phyloP scores from a whole-genome alignment of 179 eudicot genomes.

The Spinacia oleracea region DNA sequence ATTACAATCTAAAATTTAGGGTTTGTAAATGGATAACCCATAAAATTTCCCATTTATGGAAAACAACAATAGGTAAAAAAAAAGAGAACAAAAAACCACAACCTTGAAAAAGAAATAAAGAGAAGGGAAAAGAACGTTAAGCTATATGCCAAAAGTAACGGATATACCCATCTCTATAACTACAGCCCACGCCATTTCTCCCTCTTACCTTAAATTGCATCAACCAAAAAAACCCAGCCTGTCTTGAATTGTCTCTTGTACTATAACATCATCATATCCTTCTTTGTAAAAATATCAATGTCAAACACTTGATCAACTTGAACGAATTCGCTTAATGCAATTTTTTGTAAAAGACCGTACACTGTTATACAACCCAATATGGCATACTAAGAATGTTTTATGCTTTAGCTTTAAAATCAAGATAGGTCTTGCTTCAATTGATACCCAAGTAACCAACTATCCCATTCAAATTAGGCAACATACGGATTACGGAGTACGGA shows the following conservation, averaged over 20 bases:
- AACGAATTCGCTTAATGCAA: background rate
- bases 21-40: too few species aligned
- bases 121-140: conserved; percentile 9
- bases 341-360: background rate
- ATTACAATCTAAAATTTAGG: too few species aligned
- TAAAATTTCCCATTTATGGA: too few species aligned
- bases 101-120: background rate
- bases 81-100: background rate
- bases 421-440: too few species aligned
- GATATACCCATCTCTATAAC: conserved; percentile 14
- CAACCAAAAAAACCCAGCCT: conserved; percentile 39
- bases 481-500: too few species aligned
- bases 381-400: background rate
- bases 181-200: conserved; percentile 4
- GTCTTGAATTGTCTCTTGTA: conserved; percentile 23
- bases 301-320: conserved; percentile 12
- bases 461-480: too few species aligned
- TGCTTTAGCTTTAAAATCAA: background rate
- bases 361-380: background rate
- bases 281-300: conserved; percentile 14
- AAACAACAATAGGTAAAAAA: background rate
- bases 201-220: conserved; percentile 22
- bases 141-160: conserved; percentile 23
- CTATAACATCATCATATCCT: conserved; percentile 12
- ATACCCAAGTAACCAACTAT: too few species aligned